These are phyloP conservation scores for Mucor plumbeus DNA, from an alignment of 371 early-diverging fungal species.

Conservation along the genomic window DNA sequence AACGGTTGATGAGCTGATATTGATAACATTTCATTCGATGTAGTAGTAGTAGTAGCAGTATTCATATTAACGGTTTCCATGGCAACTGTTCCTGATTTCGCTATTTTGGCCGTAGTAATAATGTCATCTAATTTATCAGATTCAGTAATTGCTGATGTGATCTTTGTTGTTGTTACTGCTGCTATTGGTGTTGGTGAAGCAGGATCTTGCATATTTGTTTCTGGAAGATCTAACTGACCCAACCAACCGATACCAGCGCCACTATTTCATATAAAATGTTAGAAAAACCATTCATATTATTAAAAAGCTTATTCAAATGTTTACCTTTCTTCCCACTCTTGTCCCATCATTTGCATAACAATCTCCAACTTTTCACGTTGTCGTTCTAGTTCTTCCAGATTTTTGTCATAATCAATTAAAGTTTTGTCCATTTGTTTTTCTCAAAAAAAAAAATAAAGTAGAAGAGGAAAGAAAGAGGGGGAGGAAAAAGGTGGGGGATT, in stretches of 20 bases:
- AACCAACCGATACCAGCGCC: conserved; percentile 58
- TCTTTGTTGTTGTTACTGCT: background rate
- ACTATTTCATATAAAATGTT: conserved; percentile 25
- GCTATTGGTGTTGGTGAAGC: background rate
- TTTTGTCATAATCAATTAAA: conserved; percentile 52
- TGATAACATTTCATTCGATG: conserved; percentile 1
- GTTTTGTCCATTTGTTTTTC: conserved; percentile 44
- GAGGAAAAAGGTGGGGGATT: background rate
- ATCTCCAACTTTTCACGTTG: conserved; percentile 48
- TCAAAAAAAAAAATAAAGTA: conserved; percentile 2
- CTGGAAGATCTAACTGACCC: conserved; percentile 36
- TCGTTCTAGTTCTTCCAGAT: conserved; percentile 47
- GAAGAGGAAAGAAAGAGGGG: conserved; percentile 10
- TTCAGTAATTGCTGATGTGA: background rate
- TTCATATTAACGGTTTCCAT: background rate
- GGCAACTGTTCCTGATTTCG: conserved; percentile 4
- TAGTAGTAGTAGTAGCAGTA: background rate
- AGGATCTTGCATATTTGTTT: conserved; percentile 8
- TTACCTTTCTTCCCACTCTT: conserved; percentile 61
- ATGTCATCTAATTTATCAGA: background rate
- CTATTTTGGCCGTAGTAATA: background rate
- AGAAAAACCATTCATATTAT: too few species aligned
- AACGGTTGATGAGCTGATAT: conserved; percentile 3
- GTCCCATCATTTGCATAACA: conserved; percentile 53
- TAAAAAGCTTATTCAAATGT: background rate